Base-by-base conservation (phyloP, 2,329 filamentous ascomycete genomes). In the Catunica adiposa region DNA sequence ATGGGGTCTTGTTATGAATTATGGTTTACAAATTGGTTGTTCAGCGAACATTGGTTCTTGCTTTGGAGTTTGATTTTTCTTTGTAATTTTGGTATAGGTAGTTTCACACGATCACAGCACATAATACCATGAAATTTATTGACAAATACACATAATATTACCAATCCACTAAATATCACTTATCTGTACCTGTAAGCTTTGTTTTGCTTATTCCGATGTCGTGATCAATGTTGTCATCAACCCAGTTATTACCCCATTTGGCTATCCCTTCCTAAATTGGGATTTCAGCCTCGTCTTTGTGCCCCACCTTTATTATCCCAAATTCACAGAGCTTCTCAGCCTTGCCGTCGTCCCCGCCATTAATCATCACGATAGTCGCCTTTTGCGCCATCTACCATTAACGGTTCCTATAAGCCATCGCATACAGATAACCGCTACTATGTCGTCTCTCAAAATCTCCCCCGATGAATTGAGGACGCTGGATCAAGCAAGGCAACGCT, bases 401-500 rank as follows among this genome's bases (percentile, higher is more conserved):
- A 15, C 6, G 26, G 26, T n/a, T 20, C 2, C 7, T 22, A 7
- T 25, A 11, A 3, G 26, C 15, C 6, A 29, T 44, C 14, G 40
- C 17, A 7, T 38, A 25, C 44, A 38, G 9, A 55, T 34, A 34
- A 14, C 11, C 37, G 17, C 15, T 15, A 29, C 23, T 26, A 71
- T 71, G 69, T 67, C 69, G 47, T 65, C 68, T 23, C 69, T 80
- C n/a, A 71, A 72, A 31, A 67, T 80, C 29, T 72, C 71, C 34
- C 71, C 72, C 26, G 79, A 82, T 20, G 79, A 83, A 66, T 70
- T 81, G 61, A 85, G 83, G 68, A 74, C 78, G 42, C 75, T 89
- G 25, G 85, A 89, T 63, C 77, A 83, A 67, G 80, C 81, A 26
- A 78, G 85, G 42, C 78, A 82, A 63, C 77, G 82, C 26, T 73